phyloP scores from a whole-genome alignment of 2,329 filamentous ascomycete genomes.

The Venturia oleaginea region DNA sequence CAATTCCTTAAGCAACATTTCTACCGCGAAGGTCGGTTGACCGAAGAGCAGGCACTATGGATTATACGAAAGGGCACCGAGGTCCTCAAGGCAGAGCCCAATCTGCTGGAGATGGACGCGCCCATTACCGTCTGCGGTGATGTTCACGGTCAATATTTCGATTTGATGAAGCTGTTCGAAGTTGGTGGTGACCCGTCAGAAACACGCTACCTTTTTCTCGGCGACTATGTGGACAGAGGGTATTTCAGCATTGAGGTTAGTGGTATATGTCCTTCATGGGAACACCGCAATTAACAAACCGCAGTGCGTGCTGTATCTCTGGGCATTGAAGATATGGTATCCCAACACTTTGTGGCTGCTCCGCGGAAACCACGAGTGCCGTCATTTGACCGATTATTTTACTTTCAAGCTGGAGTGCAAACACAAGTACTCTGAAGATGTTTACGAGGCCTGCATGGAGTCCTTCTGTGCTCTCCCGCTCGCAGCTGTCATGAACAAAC shows the following conservation, averaged over 20 bases:
- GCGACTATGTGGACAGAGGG: slow-evolving; percentile 94
- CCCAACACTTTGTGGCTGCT: slow-evolving; percentile 95
- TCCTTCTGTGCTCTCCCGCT: slow-evolving; percentile 91
- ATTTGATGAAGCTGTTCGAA: slow-evolving; percentile 99
- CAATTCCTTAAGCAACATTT: slow-evolving; percentile 96
- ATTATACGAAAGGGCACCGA: slow-evolving; percentile 86
- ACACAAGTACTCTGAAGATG: slow-evolving; percentile 94
- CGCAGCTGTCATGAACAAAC: slow-evolving; percentile 99
- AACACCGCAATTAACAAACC: slow-evolving; percentile 19
- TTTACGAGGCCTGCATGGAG: slow-evolving; percentile 98
- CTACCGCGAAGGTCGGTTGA: slow-evolving; percentile 92
- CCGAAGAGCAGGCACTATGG: slow-evolving; percentile 94
- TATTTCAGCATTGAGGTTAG: slow-evolving; percentile 93
- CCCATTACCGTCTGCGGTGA: slow-evolving; percentile 98
- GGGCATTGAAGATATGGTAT: slow-evolving; percentile 98
- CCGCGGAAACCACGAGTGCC: slow-evolving; percentile 95
- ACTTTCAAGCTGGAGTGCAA: slow-evolving; percentile 99
- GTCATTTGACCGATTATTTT: slow-evolving; percentile 98
- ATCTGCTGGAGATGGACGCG: slow-evolving; percentile 97
- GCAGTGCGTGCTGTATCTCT: slow-evolving; percentile 88
- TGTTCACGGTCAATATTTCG: slow-evolving; percentile 97
- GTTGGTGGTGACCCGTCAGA: slow-evolving; percentile 94
- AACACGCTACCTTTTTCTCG: slow-evolving; percentile 92
- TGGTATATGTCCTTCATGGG: background rate
- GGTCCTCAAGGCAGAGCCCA: slow-evolving; percentile 80